Conservation (phyloP, 1,284 basidiomycete genomes). For the Mycosarcoma mackinlayi region DNA sequence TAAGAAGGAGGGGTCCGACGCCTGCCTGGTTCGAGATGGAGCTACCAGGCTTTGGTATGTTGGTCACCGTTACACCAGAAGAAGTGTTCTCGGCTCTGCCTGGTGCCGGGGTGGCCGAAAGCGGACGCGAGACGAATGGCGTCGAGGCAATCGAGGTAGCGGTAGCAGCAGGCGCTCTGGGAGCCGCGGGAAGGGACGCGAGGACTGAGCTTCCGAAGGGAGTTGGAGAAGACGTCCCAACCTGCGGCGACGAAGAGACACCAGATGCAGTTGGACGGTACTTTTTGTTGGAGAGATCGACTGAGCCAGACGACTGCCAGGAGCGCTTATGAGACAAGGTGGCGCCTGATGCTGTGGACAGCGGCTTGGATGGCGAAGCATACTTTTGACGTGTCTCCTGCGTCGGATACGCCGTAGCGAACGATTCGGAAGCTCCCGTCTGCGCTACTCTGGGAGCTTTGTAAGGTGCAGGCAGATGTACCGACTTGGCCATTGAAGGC, state of each 20-base stretch:
- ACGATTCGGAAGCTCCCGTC: slow-evolving; percentile 39
- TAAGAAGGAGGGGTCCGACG: slow-evolving; percentile 32
- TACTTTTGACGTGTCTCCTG: slow-evolving; percentile 54
- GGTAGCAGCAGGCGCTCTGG: slow-evolving; percentile 1
- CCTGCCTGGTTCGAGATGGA: slow-evolving; percentile 39
- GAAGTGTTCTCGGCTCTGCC: slow-evolving; percentile 13
- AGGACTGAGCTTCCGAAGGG: slow-evolving; percentile 2
- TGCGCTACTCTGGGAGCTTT: slow-evolving; percentile 31
- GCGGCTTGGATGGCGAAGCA: slow-evolving; percentile 43
- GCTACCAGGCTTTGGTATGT: slow-evolving; percentile 45
- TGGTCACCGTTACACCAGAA: slow-evolving; percentile 41
- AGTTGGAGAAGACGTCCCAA: slow-evolving; percentile 9
- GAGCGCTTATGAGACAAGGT: slow-evolving; percentile 33
- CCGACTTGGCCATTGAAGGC: slow-evolving; percentile 13
- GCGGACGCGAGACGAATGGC: slow-evolving; percentile 3
- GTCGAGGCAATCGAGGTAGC: not conserved
- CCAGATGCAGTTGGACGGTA: slow-evolving; percentile 3
- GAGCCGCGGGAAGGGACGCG: slow-evolving; percentile 3
- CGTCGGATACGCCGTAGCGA: slow-evolving; percentile 48
- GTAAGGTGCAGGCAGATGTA: slow-evolving; percentile 38
- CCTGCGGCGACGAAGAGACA: slow-evolving; percentile 5
- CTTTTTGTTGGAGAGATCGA: slow-evolving; percentile 42
- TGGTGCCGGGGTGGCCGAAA: slow-evolving; percentile 6
- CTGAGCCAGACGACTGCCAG: slow-evolving; percentile 26
- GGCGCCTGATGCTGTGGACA: slow-evolving; percentile 12